Percentiles rank a stretch among this genome's conserved stretches.
Conservation (phyloP, 2,329 filamentous ascomycete species). For the Aspergillus calidoustus region DNA sequence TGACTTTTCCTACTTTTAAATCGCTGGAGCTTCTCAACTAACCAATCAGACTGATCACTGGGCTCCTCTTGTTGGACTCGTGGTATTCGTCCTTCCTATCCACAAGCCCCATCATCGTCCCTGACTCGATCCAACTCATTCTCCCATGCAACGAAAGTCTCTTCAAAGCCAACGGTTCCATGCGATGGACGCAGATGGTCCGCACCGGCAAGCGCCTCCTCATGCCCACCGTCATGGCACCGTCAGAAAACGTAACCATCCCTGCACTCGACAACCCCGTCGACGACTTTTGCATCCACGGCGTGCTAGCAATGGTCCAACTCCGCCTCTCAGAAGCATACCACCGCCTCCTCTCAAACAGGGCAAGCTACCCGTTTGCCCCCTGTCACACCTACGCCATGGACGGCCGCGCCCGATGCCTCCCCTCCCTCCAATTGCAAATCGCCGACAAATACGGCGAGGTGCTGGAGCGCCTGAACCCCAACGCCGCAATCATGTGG, state of each 20-base stretch:
- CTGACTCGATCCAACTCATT: conserved; percentile 53
- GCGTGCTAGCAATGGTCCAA: conserved; percentile 46
- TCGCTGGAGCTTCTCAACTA: conserved; percentile 3
- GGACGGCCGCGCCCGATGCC: conserved; percentile 51
- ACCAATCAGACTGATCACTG: conserved; percentile 47
- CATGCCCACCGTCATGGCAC: conserved; percentile 39
- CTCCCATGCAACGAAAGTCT: conserved; percentile 52
- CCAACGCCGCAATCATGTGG: conserved; percentile 58
- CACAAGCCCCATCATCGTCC: conserved; percentile 51
- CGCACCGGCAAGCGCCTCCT: conserved; percentile 40
- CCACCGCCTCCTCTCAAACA: conserved; percentile 47
- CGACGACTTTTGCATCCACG: conserved; percentile 44
- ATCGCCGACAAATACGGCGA: conserved; percentile 45
- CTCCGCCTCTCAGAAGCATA: conserved; percentile 50
- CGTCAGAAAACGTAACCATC: conserved; percentile 41
- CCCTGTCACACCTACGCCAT: conserved; percentile 53
- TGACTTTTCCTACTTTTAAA: background rate
- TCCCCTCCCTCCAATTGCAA: conserved; percentile 40
- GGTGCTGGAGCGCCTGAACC: conserved; percentile 48
- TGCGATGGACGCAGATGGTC: conserved; percentile 44
- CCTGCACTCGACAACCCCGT: conserved; percentile 38
- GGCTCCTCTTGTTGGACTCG: conserved; percentile 52
- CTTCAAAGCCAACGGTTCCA: conserved; percentile 47
- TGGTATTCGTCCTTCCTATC: conserved; percentile 56
- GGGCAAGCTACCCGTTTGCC: conserved; percentile 46